A percentile compares a stretch with the other conserved stretches of the same genome.
phyloP scores from a whole-genome alignment of 148 eudicot genomes.

The Cornus suecica region DNA sequence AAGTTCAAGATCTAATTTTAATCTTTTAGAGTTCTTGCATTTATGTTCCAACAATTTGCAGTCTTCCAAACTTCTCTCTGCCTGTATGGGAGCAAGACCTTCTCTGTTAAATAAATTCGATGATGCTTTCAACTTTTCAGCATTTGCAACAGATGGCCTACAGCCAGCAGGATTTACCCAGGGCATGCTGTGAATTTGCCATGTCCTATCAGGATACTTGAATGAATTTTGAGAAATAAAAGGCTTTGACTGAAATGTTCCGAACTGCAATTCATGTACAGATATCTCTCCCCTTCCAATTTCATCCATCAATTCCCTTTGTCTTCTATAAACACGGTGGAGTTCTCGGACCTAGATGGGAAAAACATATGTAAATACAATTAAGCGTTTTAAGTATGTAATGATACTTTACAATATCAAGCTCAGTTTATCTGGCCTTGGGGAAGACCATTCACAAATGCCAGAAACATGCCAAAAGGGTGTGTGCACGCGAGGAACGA shows the following conservation, averaged over 20 bases:
- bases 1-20: constrained; percentile 53
- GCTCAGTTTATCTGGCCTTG: neutral
- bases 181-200: constrained; percentile 21
- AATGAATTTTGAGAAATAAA: constrained; percentile 19
- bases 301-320: constrained; percentile 46
- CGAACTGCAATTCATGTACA: constrained; percentile 13
- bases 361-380: neutral
- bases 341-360: constrained; percentile 41
- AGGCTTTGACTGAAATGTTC: constrained; percentile 24
- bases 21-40: constrained; percentile 32
- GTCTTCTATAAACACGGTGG: constrained; percentile 41
- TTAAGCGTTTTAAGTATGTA: neutral
- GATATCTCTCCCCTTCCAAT: constrained; percentile 26
- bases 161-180: constrained; percentile 16
- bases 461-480: neutral
- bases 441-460: neutral
- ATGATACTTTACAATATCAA: neutral
- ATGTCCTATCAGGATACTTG: constrained; percentile 9
- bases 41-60: constrained; percentile 14
- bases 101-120: constrained; percentile 8
- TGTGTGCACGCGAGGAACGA: neutral
- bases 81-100: neutral
- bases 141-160: constrained; percentile 6
- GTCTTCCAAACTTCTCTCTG: constrained; percentile 6
- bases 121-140: constrained; percentile 9